Conservation (phyloP, 495 filamentous ascomycete species). For the Talaromyces borbonicus region DNA sequence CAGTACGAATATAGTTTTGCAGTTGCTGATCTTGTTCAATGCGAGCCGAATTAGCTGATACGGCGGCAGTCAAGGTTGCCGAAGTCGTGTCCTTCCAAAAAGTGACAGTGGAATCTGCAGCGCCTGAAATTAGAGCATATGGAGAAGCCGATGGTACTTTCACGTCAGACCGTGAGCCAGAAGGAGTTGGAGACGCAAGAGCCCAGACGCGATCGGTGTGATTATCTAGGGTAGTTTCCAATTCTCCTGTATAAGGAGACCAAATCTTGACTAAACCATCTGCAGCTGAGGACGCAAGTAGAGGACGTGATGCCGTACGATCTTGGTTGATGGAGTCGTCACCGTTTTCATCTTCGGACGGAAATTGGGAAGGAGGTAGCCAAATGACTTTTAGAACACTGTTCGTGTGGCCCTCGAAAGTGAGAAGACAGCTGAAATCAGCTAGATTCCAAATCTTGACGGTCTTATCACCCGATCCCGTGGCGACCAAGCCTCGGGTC, state of each 20-base stretch:
- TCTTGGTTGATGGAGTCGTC: slow-evolving; percentile 22
- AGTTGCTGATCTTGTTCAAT: slow-evolving; percentile 90
- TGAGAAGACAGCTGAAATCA: slow-evolving; percentile 87
- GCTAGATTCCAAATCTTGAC: slow-evolving; percentile 90
- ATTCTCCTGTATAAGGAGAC: slow-evolving; percentile 73
- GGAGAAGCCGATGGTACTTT: slow-evolving; percentile 19
- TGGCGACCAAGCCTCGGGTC: slow-evolving; percentile 65
- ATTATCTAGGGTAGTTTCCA: slow-evolving; percentile 83
- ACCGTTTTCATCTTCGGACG: slow-evolving; percentile 31
- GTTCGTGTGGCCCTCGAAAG: slow-evolving; percentile 93
- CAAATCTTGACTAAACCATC: slow-evolving; percentile 97
- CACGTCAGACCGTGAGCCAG: slow-evolving; percentile 29
- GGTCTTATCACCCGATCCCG: slow-evolving; percentile 89
- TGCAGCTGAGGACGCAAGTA: slow-evolving; percentile 80
- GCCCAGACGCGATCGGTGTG: slow-evolving; percentile 93
- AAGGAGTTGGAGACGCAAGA: slow-evolving; percentile 56
- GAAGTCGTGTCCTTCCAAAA: slow-evolving; percentile 92
- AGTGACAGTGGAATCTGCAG: slow-evolving; percentile 78
- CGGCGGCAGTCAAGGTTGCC: slow-evolving; percentile 60
- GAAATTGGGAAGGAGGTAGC: slow-evolving; percentile 54
- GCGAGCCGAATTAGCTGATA: slow-evolving; percentile 60
- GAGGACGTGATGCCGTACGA: slow-evolving; percentile 25
- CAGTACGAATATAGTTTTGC: slow-evolving; percentile 78
- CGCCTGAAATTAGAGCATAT: slow-evolving; percentile 73
- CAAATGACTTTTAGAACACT: slow-evolving; percentile 89